Conservation (phyloP, 345 rosid species). For the Diplotaxis tenuifolia region DNA sequence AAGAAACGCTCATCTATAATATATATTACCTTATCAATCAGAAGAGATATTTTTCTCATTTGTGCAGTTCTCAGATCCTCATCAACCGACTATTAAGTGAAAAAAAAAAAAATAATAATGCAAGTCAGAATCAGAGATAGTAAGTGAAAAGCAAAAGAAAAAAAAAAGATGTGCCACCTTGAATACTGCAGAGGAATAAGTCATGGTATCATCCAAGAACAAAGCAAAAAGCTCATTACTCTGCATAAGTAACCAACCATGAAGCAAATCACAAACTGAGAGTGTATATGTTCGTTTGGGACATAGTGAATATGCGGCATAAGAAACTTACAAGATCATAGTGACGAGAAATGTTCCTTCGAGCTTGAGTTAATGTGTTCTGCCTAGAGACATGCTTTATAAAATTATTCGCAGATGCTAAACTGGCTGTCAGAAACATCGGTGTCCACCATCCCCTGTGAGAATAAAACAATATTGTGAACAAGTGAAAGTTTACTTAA, state of each 20-base stretch:
- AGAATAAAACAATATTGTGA: not conserved
- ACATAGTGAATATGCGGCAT: not conserved
- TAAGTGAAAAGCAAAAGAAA: not conserved
- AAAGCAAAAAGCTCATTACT: constrained; percentile 72
- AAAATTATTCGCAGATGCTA: constrained; percentile 65
- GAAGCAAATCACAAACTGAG: not conserved
- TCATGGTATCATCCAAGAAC: constrained; percentile 87
- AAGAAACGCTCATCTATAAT: not conserved
- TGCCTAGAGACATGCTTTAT: constrained; percentile 61
- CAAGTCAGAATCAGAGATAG: not conserved
- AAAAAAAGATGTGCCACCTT: constrained; percentile 45
- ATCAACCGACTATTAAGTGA: constrained; percentile 38
- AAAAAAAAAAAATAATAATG: not conserved
- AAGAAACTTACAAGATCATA: constrained; percentile 67
- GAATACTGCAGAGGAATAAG: constrained; percentile 73
- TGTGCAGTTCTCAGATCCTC: constrained; percentile 70
- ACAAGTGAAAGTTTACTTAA: not conserved
- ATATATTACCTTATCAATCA: constrained; percentile 67
- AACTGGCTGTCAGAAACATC: constrained; percentile 58
- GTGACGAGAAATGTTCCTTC: constrained; percentile 80
- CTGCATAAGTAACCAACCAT: constrained; percentile 35
- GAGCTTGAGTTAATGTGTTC: constrained; percentile 81
- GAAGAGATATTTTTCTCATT: constrained; percentile 59
- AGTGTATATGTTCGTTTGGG: not conserved
- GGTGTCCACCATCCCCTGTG: constrained; percentile 97